phyloP scores from a whole-genome alignment of 2,329 filamentous ascomycete genomes.

The Emmonsiellopsis sp. region DNA sequence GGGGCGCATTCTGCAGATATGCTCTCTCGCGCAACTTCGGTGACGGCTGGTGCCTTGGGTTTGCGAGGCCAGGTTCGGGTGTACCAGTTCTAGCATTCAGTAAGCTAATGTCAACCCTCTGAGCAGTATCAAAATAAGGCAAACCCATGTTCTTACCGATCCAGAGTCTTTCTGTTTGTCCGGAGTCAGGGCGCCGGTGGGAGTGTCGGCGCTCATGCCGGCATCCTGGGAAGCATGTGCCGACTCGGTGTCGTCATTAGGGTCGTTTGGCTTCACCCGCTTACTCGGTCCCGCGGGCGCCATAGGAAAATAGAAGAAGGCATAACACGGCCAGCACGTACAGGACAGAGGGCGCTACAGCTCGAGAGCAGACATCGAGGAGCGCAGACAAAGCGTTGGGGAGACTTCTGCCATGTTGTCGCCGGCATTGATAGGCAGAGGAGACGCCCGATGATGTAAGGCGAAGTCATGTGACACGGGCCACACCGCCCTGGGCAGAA shows the following conservation, averaged over 20 bases:
- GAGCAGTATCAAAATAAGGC: background rate
- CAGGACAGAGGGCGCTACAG: background rate
- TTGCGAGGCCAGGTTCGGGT: constrained; percentile 35
- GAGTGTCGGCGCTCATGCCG: constrained; percentile 13
- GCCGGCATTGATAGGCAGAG: background rate
- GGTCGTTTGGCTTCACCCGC: constrained; percentile 32
- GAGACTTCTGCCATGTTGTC: background rate
- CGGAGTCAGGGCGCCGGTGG: constrained; percentile 6
- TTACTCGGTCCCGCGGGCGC: constrained; percentile 34
- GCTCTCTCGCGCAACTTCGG: constrained; percentile 41
- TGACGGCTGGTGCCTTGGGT: constrained; percentile 38
- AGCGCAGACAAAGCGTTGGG: background rate
- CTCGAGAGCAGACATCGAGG: background rate
- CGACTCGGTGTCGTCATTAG: constrained; percentile 21
- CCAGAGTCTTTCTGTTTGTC: constrained; percentile 15
- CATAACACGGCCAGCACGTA: constrained; percentile 22
- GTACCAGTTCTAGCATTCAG: constrained; percentile 31
- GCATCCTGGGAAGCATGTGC: background rate
- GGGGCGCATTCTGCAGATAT: constrained; percentile 34
- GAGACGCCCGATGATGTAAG: background rate
- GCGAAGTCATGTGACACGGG: background rate
- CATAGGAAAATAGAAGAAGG: constrained; percentile 23
- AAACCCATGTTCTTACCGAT: constrained; percentile 18
- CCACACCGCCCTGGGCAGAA: background rate
- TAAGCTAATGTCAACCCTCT: background rate